A percentile compares a stretch with the other conserved stretches of the same genome.
These are phyloP conservation scores for Cladosporium sp. DNA, from an alignment of 2,329 filamentous ascomycete species.

Conservation along the genomic window DNA sequence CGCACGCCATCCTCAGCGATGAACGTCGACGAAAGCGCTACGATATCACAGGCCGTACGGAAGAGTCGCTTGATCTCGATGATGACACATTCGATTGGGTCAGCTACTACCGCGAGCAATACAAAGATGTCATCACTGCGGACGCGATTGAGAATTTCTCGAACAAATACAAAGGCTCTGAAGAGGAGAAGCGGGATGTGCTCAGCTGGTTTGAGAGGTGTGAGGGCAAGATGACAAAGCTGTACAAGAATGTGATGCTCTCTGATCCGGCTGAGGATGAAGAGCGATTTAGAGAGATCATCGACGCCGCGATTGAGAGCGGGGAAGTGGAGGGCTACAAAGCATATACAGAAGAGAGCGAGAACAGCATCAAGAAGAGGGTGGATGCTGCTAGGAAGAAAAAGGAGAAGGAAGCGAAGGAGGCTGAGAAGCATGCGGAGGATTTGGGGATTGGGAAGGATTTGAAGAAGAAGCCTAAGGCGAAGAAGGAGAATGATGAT, in stretches of 20 bases:
- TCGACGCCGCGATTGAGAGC: constrained; percentile 71
- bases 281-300: constrained; percentile 73
- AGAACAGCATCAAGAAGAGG: constrained; percentile 36
- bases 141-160: constrained; percentile 74
- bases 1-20: constrained; percentile 89
- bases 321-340: constrained; percentile 64
- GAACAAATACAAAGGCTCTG: constrained; percentile 74
- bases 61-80: constrained; percentile 66
- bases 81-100: constrained; percentile 75
- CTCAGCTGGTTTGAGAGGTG: constrained; percentile 68
- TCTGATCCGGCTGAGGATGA: constrained; percentile 82
- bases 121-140: constrained; percentile 67
- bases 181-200: constrained; percentile 77
- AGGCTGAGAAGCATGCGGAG: constrained; percentile 68
- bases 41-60: constrained; percentile 83
- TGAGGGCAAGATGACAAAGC: constrained; percentile 68
- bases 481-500: constrained; percentile 39
- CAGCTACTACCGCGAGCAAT: constrained; percentile 84
- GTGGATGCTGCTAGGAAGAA: constrained; percentile 61
- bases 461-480: constrained; percentile 24
- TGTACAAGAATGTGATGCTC: constrained; percentile 84
- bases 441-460: constrained; percentile 71
- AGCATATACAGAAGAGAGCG: constrained; percentile 69
- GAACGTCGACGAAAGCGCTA: constrained; percentile 75
- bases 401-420: constrained; percentile 58